Evolutionary conservation across 2,329 filamentous ascomycete species (phyloP), one percentile per base, ranked within the genome.

Genomic region (Hymenoscyphus occultus): DNA sequence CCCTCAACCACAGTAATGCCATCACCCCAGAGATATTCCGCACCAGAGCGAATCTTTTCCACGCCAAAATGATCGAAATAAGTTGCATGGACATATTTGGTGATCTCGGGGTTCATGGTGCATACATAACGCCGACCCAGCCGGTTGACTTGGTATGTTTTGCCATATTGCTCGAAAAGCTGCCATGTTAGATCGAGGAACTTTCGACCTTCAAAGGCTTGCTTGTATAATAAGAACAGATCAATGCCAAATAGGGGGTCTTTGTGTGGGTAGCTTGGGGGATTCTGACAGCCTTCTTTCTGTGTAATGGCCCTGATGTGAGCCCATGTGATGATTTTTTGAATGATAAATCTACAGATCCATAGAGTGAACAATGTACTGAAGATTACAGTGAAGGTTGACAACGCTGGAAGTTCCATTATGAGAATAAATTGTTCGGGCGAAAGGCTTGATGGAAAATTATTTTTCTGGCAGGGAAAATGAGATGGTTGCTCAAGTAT

Each of bases 1-100:
- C 35, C 56, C 28, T 59, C 56, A 19, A 39, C 56, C 2, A 39
- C 35, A 19, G 35, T 35, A 19, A 59, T 59, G 0, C 57, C 57
- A 39, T 59, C 31, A 22, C 31, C 57, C 57, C 31, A 39, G 12
- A 59, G 45, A 48, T 48, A 59, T 28, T 59, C 57, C 1, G 19
- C 57, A 5, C 57, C 57, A 4, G 35, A 39, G 28, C 35, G 5
- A 40, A 59, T 22, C 3, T n/a, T 59, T 39, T 39, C 57, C 19
- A 39, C 35, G n/a, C 57, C 57, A 39, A 59, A 59, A 39, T 42
- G 5, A n/a, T 59, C 35, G 35, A 59, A 59, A 42, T 40, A n/a
- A 5, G 57, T 39, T 14, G 57, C 35, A 6, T 39, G 35, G 32
- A 59, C 35, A 22, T 12, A 39, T 39, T 59, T 19, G 3, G 35